Evolutionary conservation across 2,329 filamentous ascomycete species (phyloP), one percentile per base, ranked within the genome.

Genomic region (Colletotrichum siamense): DNA sequence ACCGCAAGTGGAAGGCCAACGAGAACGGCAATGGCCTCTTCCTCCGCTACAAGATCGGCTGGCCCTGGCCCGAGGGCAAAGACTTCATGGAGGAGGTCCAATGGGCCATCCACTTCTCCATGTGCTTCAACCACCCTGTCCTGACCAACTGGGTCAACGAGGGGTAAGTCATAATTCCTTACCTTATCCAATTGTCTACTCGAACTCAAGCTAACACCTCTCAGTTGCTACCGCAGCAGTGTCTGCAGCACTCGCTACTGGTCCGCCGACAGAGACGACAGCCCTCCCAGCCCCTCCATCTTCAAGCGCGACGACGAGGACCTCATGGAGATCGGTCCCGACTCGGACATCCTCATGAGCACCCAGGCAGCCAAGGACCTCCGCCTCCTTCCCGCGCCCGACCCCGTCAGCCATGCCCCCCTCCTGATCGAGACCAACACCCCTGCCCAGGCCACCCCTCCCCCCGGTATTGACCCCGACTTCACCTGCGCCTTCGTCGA

Each of bases 151-250:
- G 71, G 71, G 57, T 73, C 36, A 73, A 73, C 36, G 57, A 64
- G 28, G 26, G 65, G 65, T 70, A 64, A 13, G 32, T 30, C 36
- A 22, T 10, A 2, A 8, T 0, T 16, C 6, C 12, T 6, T 18
- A 0, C 13, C 6, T 16, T 65, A 5, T 3, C 36, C 9, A 3
- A 10, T 26, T 7, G 9, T 0, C 16, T 13, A n/a, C 1, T 55
- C 7, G 5, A 28, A 5, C 30, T 30, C 7, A 15, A 10, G 24
- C n/a, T 39, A 5, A n/a, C 12, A 6, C 16, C 5, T 6, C 15
- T 12, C 22, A 73, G 71, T 8, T 74, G 72, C 34, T 74, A 74
- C 67, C 49, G 72, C n/a, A 59, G 32, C 59, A 74, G 67, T 7
- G 62, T 71, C 8, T 74, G 72, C 34, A 39, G 32, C 15, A 22